Conservation (phyloP, 2,329 filamentous ascomycete species). For the Seiridium cupressi region DNA sequence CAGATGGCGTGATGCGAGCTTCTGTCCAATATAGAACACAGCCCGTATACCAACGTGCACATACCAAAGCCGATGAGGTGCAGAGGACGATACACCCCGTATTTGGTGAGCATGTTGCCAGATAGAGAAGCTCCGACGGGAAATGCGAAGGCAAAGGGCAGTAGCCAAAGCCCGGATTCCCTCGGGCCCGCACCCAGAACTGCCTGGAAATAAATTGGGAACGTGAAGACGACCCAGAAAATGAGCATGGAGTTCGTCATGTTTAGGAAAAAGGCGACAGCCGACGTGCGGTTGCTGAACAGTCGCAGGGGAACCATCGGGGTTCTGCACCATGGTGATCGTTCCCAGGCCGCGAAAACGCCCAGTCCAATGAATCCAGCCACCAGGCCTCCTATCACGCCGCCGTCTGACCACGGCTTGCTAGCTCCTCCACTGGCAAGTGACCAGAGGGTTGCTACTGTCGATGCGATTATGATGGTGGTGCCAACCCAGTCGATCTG, state of each 20-base stretch:
- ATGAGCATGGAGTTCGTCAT: background rate
- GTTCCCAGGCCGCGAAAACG: background rate
- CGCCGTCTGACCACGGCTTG: background rate
- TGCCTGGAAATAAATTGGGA: too few relatives aligned
- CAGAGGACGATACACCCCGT: background rate
- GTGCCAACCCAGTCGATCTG: background rate
- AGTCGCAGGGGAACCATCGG: background rate
- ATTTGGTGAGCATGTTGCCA: background rate
- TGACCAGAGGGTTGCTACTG: background rate
- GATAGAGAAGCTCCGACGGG: background rate
- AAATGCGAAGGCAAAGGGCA: too few relatives aligned
- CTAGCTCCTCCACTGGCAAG: background rate
- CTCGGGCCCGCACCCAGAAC: too few relatives aligned
- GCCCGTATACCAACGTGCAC: background rate
- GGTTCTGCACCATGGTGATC: background rate
- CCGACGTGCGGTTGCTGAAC: background rate
- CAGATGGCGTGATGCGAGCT: too few relatives aligned
- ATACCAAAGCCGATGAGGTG: background rate
- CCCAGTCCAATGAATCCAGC: background rate
- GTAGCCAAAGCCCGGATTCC: too few relatives aligned
- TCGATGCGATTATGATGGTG: background rate
- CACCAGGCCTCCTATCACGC: background rate
- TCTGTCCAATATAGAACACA: too few relatives aligned
- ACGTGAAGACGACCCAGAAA: background rate
- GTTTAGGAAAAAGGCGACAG: background rate